Evolutionary conservation across 2,329 filamentous ascomycete genomes (phyloP), one percentile per base, ranked within the genome.

Genomic region (Chalara sp.): DNA sequence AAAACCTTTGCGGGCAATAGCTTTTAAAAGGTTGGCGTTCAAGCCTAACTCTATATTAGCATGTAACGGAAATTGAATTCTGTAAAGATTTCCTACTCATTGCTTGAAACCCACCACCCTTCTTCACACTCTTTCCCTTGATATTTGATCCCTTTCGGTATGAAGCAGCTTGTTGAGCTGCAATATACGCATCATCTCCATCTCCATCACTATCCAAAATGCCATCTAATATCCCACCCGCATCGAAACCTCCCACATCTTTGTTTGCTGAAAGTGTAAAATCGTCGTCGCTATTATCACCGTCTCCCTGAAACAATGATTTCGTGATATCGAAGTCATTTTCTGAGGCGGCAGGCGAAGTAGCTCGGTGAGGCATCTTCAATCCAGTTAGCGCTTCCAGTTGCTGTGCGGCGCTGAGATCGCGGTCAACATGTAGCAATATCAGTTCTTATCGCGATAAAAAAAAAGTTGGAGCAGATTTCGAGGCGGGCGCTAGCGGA

Each of bases 51-150:
- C 21, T 31, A 12, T 5, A 28, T 44, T n/a, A 37, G 37, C 62
- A 54, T 60, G 58, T 35, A 52, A 6, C 21, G 30, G 33, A 41
- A 44, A 44, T 43, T 11, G 28, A 40, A 41, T 46, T n/a, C 39
- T 28, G n/a, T n/a, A 2, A 43, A 32, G 30, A n/a, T 32, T n/a
- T 56, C 71, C 52, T 70, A 84, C 81, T 87, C 91, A 99, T 96
- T 44, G 88, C 86, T 68, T 99, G 93, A 66, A 99, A 99, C 48
- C 92, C 93, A 62, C 93, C 93, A 37, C 91, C 88, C 70, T 97
- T 99, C 74, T 96, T 96, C 32, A 89, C 87, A 3, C 84, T 86
- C 56, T 87, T 87, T 21, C 89, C 88, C 68, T 92, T 93, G 6
- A 93, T 61, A 64, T 91, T 93, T 7, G 86, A 79, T 1, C 81